Conservation (phyloP, 2,329 filamentous ascomycete genomes). For the Myriosclerotinia curreyana region DNA sequence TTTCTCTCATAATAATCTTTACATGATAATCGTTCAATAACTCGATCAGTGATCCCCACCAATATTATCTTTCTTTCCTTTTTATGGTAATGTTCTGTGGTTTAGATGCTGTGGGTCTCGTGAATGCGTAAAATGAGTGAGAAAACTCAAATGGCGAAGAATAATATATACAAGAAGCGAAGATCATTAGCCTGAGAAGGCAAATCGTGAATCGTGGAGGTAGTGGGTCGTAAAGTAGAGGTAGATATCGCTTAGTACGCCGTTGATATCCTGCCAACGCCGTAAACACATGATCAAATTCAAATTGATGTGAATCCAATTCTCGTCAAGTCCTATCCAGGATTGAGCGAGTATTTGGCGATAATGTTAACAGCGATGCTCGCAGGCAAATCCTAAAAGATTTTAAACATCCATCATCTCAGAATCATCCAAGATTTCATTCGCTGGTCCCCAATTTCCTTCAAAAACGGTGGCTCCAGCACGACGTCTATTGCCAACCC, state of each 20-base stretch:
- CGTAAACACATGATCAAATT: slow-evolving; percentile 30
- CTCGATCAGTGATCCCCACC: slow-evolving; percentile 15
- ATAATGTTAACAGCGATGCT: slow-evolving; percentile 24
- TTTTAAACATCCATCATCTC: slow-evolving; percentile 42
- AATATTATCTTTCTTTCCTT: slow-evolving; percentile 8
- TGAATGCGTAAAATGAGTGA: slow-evolving; percentile 35
- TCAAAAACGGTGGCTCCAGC: slow-evolving; percentile 94
- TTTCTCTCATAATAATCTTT: slow-evolving; percentile 23
- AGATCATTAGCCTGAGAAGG: slow-evolving; percentile 26
- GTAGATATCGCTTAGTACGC: slow-evolving; percentile 24
- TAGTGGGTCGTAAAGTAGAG: slow-evolving; percentile 21
- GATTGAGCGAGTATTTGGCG: slow-evolving; percentile 30
- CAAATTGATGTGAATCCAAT: slow-evolving; percentile 34
- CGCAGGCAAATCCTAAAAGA: slow-evolving; percentile 26
- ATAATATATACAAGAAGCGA: slow-evolving; percentile 33
- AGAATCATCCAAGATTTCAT: slow-evolving; percentile 44
- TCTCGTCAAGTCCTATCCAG: slow-evolving; percentile 37
- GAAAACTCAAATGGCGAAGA: slow-evolving; percentile 21
- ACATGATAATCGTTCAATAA: slow-evolving; percentile 23
- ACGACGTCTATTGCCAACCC: slow-evolving; percentile 73
- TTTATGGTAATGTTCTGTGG: slow-evolving; percentile 23
- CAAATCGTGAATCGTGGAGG: slow-evolving; percentile 28
- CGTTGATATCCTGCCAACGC: slow-evolving; percentile 33
- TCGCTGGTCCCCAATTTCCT: slow-evolving; percentile 88
- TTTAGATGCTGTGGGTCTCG: slow-evolving; percentile 26